These are phyloP conservation scores for Pelargonium citronellum DNA, from an alignment of 441 rosid genomes.

Conservation along the genomic window DNA sequence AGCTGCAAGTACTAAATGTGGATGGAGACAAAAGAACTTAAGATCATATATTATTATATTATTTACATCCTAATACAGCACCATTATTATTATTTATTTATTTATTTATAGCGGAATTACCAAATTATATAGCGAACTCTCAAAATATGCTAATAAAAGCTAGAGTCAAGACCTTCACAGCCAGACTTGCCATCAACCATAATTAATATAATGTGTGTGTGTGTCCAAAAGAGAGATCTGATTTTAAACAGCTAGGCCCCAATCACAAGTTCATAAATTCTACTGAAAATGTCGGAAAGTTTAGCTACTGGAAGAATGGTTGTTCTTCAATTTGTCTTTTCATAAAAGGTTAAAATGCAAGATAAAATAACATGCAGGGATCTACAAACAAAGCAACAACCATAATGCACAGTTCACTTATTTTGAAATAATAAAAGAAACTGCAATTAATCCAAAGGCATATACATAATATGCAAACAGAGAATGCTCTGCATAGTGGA, in stretches of 20 bases:
- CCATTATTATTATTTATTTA: not conserved
- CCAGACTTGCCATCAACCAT: not conserved
- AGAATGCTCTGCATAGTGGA: not conserved
- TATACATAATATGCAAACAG: not conserved
- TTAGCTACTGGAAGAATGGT: conserved; percentile 2
- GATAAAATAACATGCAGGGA: not conserved
- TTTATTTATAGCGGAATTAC: not conserved
- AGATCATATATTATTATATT: not conserved
- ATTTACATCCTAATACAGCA: not conserved
- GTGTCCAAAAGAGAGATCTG: not conserved
- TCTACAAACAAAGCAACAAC: not conserved
- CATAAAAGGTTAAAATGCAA: not conserved
- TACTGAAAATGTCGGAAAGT: not conserved
- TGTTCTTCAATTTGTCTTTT: not conserved
- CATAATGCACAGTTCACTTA: not conserved
- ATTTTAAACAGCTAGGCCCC: not conserved
- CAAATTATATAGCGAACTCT: conserved; percentile 1
- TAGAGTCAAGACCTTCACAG: not conserved
- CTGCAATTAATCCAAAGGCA: conserved; percentile 1
- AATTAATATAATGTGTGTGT: not conserved
- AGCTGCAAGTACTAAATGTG: not conserved
- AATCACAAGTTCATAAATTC: not conserved
- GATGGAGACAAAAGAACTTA: not conserved
- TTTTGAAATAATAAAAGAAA: not conserved
- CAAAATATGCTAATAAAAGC: not conserved